Evolutionary conservation across 1,139 yeast genomes (phyloP), one percentile per base, ranked within the genome.

Genomic region (Blastobotrys buckinghamii): DNA sequence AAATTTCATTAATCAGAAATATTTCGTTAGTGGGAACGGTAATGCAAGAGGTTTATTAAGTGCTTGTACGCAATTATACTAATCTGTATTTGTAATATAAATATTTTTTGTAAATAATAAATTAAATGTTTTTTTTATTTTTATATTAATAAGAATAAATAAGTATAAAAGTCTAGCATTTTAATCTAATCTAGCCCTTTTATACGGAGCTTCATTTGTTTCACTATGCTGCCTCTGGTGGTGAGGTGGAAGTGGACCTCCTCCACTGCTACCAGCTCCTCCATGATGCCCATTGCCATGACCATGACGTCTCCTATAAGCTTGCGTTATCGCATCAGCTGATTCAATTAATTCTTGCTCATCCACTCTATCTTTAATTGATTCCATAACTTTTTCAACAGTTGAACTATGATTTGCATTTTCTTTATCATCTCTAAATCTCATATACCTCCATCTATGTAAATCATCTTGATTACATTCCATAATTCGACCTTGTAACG

Each of bases 381-480:
- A 84, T 54, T 82, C 79, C 46, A 90, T 68, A 39, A 92, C 90
- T 61, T 84, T 90, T 51, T 80, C 81, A 13, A 89, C 96, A 19
- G 86, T 88, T 17, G 82, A 72, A 5, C 81, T 66, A 65, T 88
- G 96, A 64, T 94, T 94, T 10, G 95, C 97, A 60, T 85, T 84
- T 22, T 78, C 68, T 63, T 94, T 94, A 64, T 94, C 99, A 66
- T 92, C 96, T 63, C 99, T 75, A 66, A 92, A 92, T 51, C 99
- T 74, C 51, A 92, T 67, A 73, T 86, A 76, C 53, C 81, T 81
- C 98, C 98, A 94, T 48, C 73, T 76, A 1, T 82, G 82, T 47
- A 76, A 72, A 24, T 72, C 69, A 49, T 82, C 81, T 58, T 75
- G 75, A 53, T 80, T 73, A 56, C 95, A 88, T 66, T 94, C 99